Evolutionary conservation across 75 land plant genomes (phyloP).

Genomic region (Selaginella tamariscina): DNA sequence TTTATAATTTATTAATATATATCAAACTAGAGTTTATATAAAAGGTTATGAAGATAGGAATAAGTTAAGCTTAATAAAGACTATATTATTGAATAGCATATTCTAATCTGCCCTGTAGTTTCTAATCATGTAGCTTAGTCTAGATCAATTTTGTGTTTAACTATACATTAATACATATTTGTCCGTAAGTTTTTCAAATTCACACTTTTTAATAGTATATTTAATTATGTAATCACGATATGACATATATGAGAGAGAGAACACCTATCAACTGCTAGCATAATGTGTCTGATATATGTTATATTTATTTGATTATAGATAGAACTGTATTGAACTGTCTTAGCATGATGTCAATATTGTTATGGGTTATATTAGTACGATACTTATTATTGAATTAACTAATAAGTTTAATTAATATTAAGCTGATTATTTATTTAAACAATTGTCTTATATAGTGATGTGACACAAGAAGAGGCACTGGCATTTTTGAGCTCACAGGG

Average conservation of each 20-base stretch:
- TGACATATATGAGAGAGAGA: constrained; percentile 12
- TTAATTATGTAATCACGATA: too few species aligned
- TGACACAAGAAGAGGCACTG: constrained; percentile 32
- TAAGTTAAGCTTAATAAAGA: not conserved
- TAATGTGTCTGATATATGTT: not conserved
- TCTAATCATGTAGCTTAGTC: too few species aligned
- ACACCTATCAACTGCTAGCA: too few species aligned
- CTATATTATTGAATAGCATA: too few species aligned
- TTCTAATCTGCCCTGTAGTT: too few species aligned
- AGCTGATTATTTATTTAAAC: not conserved
- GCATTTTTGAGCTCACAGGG: constrained; percentile 20
- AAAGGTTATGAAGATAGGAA: not conserved
- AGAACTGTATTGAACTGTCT: not conserved
- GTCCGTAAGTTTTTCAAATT: too few species aligned
- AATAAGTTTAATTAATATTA: too few species aligned
- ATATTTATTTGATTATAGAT: not conserved
- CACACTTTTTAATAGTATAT: too few species aligned
- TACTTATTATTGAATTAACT: not conserved
- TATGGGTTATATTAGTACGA: not conserved
- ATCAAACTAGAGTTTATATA: not conserved
- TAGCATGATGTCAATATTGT: not conserved
- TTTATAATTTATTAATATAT: not conserved
- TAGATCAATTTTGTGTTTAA: too few species aligned
- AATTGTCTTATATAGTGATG: constrained; percentile 24
- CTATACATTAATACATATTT: too few species aligned